Conservation (phyloP, 2,329 filamentous ascomycete species). For the Penicillium decumbens region DNA sequence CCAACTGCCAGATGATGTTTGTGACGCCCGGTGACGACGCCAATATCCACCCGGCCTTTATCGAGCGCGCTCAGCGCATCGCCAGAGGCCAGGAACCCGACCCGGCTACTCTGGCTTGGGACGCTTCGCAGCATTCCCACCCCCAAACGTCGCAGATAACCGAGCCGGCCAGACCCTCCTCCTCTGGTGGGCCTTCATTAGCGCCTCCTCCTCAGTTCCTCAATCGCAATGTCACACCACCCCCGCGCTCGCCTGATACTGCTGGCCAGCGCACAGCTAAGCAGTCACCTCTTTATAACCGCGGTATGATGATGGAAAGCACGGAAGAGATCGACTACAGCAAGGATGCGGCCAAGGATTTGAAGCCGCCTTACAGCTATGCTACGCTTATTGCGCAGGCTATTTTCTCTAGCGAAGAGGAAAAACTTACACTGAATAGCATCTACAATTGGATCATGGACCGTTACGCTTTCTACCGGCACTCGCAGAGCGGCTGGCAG, state of each 20-base stretch:
- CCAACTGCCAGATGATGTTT: slow-evolving; percentile 97
- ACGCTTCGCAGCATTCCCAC: slow-evolving; percentile 38
- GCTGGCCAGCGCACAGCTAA: slow-evolving; percentile 39
- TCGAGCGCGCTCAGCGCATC: slow-evolving; percentile 59
- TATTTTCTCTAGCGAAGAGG: slow-evolving; percentile 78
- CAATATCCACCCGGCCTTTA: slow-evolving; percentile 63
- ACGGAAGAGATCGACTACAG: slow-evolving; percentile 57
- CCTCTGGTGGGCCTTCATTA: slow-evolving; percentile 32
- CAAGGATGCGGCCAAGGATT: slow-evolving; percentile 75
- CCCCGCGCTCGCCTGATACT: slow-evolving; percentile 39
- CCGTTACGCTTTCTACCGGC: slow-evolving; percentile 88
- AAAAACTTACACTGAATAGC: slow-evolving; percentile 83
- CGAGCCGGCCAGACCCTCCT: slow-evolving; percentile 20
- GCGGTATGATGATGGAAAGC: slow-evolving; percentile 52
- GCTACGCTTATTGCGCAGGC: slow-evolving; percentile 96
- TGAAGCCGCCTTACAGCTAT: slow-evolving; percentile 96
- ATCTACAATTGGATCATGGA: slow-evolving; percentile 93
- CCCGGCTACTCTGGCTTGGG: slow-evolving; percentile 32
- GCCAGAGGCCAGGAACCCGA: slow-evolving; percentile 38
- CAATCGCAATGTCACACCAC: slow-evolving; percentile 42
- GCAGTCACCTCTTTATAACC: slow-evolving; percentile 47
- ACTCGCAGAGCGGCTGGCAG: slow-evolving; percentile 87
- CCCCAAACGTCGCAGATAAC: slow-evolving; percentile 26
- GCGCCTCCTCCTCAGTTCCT: slow-evolving; percentile 44
- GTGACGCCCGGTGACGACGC: slow-evolving; percentile 76